Evolutionary conservation across 208 protist genomes (phyloP).

Genomic region (Porcisia deanei): DNA sequence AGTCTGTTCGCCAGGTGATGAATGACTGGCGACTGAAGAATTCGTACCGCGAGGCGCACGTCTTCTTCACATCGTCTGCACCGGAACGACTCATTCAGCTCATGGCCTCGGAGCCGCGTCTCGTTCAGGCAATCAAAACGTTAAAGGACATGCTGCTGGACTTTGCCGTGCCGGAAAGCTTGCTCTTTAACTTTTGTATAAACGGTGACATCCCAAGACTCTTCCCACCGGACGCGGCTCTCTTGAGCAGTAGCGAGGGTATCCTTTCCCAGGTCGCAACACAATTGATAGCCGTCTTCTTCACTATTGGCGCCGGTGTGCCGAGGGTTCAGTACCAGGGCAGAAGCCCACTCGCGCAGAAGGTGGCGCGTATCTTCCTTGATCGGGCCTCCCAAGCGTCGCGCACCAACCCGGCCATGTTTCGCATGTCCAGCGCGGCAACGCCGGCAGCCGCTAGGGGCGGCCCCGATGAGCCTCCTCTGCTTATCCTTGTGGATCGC

Average conservation of each 20-base stretch:
- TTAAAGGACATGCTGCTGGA: slow-evolving; percentile 76
- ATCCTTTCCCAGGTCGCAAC: slow-evolving; percentile 48
- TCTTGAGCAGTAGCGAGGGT: slow-evolving; percentile 38
- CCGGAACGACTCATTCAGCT: slow-evolving; percentile 44
- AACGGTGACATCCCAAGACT: slow-evolving; percentile 51
- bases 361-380: slow-evolving; percentile 45
- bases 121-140: slow-evolving; percentile 47
- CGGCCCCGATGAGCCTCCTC: slow-evolving; percentile 27
- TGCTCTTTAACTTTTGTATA: slow-evolving; percentile 74
- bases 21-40: slow-evolving; percentile 63
- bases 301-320: slow-evolving; percentile 54
- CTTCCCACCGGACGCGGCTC: slow-evolving; percentile 36
- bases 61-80: slow-evolving; percentile 67
- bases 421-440: slow-evolving; percentile 37
- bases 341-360: slow-evolving; percentile 44
- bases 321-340: slow-evolving; percentile 72
- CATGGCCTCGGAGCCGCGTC: slow-evolving; percentile 38
- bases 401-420: slow-evolving; percentile 34
- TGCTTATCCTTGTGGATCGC: slow-evolving; percentile 87
- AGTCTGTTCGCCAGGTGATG: slow-evolving; percentile 53
- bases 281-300: slow-evolving; percentile 62
- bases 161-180: slow-evolving; percentile 60
- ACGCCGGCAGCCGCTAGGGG: slow-evolving; percentile 1
- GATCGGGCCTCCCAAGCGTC: slow-evolving; percentile 33
- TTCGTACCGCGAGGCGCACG: slow-evolving; percentile 69